A percentile compares a stretch with the other conserved stretches of the same genome.
phyloP scores from a whole-genome alignment of 768 basidiomycete genomes.

The Auricularia sp. region DNA sequence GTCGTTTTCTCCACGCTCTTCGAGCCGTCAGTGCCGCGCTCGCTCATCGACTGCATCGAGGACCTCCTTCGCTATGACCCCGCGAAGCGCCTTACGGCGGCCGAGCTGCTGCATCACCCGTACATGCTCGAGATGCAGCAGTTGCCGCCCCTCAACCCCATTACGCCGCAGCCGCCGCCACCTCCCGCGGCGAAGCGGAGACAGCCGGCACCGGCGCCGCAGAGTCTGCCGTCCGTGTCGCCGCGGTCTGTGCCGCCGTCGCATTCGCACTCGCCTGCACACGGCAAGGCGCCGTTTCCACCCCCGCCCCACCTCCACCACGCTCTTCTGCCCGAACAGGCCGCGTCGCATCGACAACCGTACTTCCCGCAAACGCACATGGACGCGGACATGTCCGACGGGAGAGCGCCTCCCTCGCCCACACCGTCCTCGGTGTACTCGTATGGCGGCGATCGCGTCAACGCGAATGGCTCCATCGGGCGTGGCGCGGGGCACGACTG shows the following conservation, averaged over 20 bases:
- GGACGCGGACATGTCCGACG: background rate
- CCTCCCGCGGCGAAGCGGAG: slow-evolving; percentile 27
- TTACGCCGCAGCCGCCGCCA: slow-evolving; percentile 47
- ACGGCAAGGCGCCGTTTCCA: slow-evolving; percentile 27
- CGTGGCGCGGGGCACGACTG: background rate
- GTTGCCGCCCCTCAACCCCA: background rate
- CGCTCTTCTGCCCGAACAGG: slow-evolving; percentile 34
- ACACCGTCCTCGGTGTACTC: slow-evolving; percentile 7
- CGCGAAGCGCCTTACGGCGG: slow-evolving; percentile 71
- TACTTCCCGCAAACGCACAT: background rate
- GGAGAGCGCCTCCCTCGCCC: slow-evolving; percentile 7
- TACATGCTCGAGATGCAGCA: slow-evolving; percentile 69
- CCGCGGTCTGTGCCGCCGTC: slow-evolving; percentile 38
- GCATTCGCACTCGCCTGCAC: slow-evolving; percentile 36
- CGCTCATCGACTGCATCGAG: slow-evolving; percentile 82
- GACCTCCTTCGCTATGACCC: slow-evolving; percentile 92
- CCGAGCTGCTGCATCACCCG: slow-evolving; percentile 76
- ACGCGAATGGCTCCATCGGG: background rate
- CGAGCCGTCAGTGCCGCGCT: slow-evolving; percentile 63
- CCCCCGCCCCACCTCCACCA: slow-evolving; percentile 23
- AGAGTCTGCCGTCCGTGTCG: slow-evolving; percentile 26
- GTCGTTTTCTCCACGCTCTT: slow-evolving; percentile 65
- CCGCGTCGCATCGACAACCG: slow-evolving; percentile 17
- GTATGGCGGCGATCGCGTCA: slow-evolving; percentile 7
- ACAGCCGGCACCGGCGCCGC: slow-evolving; percentile 7